Percentiles rank a stretch among this genome's conserved stretches.
These are phyloP conservation scores for Colletotrichum karsti DNA, from an alignment of 2,329 filamentous ascomycete species.

Conservation along the genomic window DNA sequence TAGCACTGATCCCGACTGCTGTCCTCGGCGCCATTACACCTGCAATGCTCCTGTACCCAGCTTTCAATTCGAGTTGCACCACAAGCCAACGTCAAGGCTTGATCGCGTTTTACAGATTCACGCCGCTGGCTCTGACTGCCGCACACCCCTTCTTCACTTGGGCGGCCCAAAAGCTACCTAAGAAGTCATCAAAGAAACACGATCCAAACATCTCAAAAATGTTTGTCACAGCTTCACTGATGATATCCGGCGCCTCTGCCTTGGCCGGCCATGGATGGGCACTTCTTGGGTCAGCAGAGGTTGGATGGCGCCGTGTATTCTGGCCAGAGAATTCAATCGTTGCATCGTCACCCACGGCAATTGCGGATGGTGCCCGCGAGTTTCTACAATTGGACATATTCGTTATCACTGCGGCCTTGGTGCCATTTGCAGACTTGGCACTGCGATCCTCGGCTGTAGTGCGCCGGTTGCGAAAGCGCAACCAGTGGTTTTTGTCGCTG, in stretches of 20 bases:
- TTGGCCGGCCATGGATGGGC: not conserved
- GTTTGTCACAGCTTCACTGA: not conserved
- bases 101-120: slow-evolving; percentile 4
- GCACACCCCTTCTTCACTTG: not conserved
- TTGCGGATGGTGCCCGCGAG: slow-evolving; percentile 1
- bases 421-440: not conserved
- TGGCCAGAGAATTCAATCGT: not conserved
- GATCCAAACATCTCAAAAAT: not conserved
- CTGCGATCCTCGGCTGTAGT: not conserved
- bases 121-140: not conserved
- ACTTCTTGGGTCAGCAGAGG: not conserved
- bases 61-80: not conserved
- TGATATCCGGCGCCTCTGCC: not conserved
- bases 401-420: not conserved
- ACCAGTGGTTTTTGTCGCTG: not conserved
- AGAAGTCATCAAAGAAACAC: not conserved
- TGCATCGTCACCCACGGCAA: not conserved
- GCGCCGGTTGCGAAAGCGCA: not conserved
- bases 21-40: not conserved
- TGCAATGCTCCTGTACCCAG: not conserved
- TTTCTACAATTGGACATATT: slow-evolving; percentile 2
- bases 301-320: not conserved
- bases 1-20: not conserved
- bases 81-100: not conserved
- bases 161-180: too few relatives aligned